A percentile compares a stretch with the other conserved stretches of the same genome.
These are phyloP conservation scores for Hypoxylon sp. DNA, from an alignment of 2,329 filamentous ascomycete species.

Conservation along the genomic window DNA sequence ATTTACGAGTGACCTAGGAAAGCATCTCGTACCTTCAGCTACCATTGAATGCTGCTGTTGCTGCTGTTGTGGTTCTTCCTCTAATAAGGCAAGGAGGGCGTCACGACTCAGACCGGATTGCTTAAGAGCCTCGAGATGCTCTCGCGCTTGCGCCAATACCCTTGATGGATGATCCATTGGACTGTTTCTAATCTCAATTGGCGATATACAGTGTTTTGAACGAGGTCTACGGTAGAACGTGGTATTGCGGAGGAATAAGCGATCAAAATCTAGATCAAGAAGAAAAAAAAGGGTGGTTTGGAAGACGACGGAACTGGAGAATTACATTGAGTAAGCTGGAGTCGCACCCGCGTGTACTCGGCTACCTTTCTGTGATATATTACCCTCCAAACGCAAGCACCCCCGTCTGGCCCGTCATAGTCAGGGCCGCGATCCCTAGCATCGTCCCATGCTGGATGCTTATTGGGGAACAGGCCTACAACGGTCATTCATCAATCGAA, in stretches of 20 bases:
- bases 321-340: conserved; percentile 40
- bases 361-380: conserved; percentile 51
- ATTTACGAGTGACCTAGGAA: neutral
- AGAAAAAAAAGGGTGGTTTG: conserved; percentile 27
- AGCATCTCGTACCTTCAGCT: conserved; percentile 47
- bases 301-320: conserved; percentile 30
- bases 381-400: conserved; percentile 36
- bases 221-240: conserved; percentile 29
- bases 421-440: conserved; percentile 33
- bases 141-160: conserved; percentile 53
- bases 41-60: conserved; percentile 40
- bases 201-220: conserved; percentile 13
- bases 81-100: conserved; percentile 51
- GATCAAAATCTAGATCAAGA: conserved; percentile 31
- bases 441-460: conserved; percentile 37
- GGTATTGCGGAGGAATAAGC: conserved; percentile 33
- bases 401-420: conserved; percentile 37
- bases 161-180: conserved; percentile 54
- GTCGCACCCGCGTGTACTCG: conserved; percentile 49
- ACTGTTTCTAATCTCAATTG: conserved; percentile 31
- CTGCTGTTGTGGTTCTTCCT: conserved; percentile 48
- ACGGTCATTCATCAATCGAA: conserved; percentile 38
- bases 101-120: conserved; percentile 55
- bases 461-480: conserved; percentile 36
- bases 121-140: conserved; percentile 55